phyloP scores from a whole-genome alignment of 2,329 filamentous ascomycete genomes.

The Cryphonectria radicalis region DNA sequence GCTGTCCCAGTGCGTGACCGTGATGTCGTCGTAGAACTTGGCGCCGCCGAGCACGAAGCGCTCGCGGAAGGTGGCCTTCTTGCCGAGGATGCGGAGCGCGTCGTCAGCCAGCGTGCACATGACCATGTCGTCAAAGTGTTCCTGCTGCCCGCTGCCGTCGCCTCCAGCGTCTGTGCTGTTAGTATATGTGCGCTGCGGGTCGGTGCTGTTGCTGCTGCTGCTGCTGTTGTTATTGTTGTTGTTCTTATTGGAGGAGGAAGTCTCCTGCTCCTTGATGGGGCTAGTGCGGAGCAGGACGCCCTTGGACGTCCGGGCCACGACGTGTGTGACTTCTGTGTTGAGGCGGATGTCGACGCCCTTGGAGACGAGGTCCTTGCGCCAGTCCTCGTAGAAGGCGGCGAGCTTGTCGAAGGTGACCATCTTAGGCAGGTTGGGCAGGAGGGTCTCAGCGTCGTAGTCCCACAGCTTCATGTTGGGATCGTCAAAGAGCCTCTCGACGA shows the following conservation, averaged over 20 bases:
- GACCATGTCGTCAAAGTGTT: slow-evolving; percentile 68
- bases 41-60: slow-evolving; percentile 71
- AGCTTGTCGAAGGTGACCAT: slow-evolving; percentile 71
- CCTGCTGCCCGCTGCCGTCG: slow-evolving; percentile 49
- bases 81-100: slow-evolving; percentile 60
- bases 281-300: slow-evolving; percentile 55
- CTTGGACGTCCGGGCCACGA: slow-evolving; percentile 54
- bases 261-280: slow-evolving; percentile 46
- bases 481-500: slow-evolving; percentile 65
- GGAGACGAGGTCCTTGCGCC: slow-evolving; percentile 56
- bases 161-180: slow-evolving; percentile 55
- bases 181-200: slow-evolving; percentile 43
- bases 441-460: slow-evolving; percentile 59
- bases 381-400: slow-evolving; percentile 62
- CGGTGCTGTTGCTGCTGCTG: slow-evolving; percentile 39
- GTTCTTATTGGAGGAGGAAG: not conserved
- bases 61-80: slow-evolving; percentile 63
- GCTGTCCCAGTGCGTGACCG: slow-evolving; percentile 68
- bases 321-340: slow-evolving; percentile 57
- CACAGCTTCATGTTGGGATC: slow-evolving; percentile 64
- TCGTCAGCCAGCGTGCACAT: slow-evolving; percentile 57
- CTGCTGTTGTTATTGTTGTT: slow-evolving; percentile 35
- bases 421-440: slow-evolving; percentile 62
- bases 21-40: slow-evolving; percentile 72
- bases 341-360: slow-evolving; percentile 62